Percentiles rank a stretch among this genome's conserved stretches.
Conservation (phyloP, 2,329 filamentous ascomycete genomes). For the Ustulina deusta region DNA sequence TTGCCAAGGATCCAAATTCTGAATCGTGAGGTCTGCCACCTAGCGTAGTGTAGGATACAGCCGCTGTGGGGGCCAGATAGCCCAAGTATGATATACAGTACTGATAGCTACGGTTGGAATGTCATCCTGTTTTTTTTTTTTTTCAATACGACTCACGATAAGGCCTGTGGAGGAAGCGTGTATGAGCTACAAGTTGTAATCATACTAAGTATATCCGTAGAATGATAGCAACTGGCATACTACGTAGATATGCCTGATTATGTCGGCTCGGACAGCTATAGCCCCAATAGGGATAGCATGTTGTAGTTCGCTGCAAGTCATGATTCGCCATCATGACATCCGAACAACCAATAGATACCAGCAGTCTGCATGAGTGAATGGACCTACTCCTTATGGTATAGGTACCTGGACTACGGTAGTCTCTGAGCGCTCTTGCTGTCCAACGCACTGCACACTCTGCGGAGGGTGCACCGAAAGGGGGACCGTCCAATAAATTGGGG, state of each 20-base stretch:
- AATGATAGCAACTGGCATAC: neutral
- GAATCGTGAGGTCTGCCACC: neutral
- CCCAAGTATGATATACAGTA: neutral
- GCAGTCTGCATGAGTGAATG: conserved; percentile 17
- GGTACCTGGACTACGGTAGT: conserved; percentile 1
- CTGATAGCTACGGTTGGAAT: neutral
- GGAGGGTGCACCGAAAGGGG: conserved; percentile 11
- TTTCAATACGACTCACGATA: neutral
- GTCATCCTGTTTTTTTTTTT: neutral
- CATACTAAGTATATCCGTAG: conserved; percentile 6
- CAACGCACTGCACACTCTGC: conserved; percentile 21
- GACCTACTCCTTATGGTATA: conserved; percentile 27
- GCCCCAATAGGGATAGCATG: conserved; percentile 13
- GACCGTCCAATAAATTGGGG: conserved; percentile 10
- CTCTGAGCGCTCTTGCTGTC: conserved; percentile 2
- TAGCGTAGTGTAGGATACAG: conserved; percentile 5
- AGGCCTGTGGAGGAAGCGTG: neutral
- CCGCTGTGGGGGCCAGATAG: neutral
- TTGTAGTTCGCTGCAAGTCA: conserved; percentile 1
- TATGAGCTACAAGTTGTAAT: neutral
- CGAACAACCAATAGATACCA: conserved; percentile 9
- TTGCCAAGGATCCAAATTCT: conserved; percentile 12
- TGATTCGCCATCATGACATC: conserved; percentile 11
- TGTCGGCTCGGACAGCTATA: neutral
- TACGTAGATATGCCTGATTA: neutral